A percentile compares a stretch with the other conserved stretches of the same genome.
Evolutionary conservation across 192 early-diverging fungal genomes (phyloP).

Genomic region (Funneliformis mosseae): DNA sequence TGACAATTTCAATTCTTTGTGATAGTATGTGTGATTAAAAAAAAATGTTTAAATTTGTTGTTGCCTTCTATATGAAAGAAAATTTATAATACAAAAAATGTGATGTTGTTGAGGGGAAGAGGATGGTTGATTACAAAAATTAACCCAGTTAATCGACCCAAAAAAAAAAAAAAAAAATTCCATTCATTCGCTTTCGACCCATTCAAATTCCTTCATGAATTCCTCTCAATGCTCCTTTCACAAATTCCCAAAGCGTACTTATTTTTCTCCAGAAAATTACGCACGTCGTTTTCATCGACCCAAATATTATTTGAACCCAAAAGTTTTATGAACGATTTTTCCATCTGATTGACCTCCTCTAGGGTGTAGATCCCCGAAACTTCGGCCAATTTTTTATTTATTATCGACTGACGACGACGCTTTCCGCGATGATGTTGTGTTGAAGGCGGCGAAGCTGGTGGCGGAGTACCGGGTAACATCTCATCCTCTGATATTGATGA

Average conservation of each 20-base stretch:
- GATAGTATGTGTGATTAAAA: background rate
- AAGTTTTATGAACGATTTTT: constrained; percentile 37
- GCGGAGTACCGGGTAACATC: background rate
- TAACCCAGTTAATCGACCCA: background rate
- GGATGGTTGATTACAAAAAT: background rate
- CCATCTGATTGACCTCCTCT: constrained; percentile 36
- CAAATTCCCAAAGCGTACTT: constrained; percentile 19
- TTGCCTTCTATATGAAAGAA: background rate
- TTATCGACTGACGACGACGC: background rate
- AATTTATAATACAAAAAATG: background rate
- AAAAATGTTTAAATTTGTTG: background rate
- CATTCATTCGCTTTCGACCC: no score
- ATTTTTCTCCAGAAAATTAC: constrained; percentile 36
- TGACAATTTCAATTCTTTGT: no score
- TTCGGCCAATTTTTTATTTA: constrained; percentile 28
- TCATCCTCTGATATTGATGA: background rate
- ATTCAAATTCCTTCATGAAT: no score
- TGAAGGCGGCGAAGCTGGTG: no score
- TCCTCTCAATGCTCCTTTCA: constrained; percentile 25
- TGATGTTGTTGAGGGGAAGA: background rate
- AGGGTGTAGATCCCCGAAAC: constrained; percentile 35
- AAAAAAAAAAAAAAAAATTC: constrained; percentile 1
- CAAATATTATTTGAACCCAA: constrained; percentile 34
- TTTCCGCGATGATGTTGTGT: background rate
- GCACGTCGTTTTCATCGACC: constrained; percentile 36